A percentile compares a stretch with the other conserved stretches of the same genome.
Evolutionary conservation across 768 basidiomycete species (phyloP).

Genomic region (Naganishia vishniacii): DNA sequence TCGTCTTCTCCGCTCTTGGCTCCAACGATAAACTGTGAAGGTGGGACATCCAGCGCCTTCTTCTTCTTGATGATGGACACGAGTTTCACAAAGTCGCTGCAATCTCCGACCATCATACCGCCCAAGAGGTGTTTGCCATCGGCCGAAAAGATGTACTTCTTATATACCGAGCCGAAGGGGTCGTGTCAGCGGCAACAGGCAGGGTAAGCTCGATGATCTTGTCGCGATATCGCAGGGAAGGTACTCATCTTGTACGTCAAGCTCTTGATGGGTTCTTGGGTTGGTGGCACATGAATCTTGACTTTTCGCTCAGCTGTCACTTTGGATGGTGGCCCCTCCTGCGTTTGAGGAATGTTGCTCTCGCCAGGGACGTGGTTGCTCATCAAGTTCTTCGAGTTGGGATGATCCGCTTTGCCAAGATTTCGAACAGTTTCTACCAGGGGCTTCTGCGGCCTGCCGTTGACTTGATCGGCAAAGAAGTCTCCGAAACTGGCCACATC

Average conservation of each 20-base stretch:
- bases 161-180: slow-evolving; percentile 66
- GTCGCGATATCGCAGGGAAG: background rate
- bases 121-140: slow-evolving; percentile 69
- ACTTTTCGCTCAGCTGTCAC: slow-evolving; percentile 29
- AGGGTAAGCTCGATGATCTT: background rate
- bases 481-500: slow-evolving; percentile 57
- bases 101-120: slow-evolving; percentile 76
- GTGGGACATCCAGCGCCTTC: slow-evolving; percentile 64
- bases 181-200: slow-evolving; percentile 50
- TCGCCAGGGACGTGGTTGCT: slow-evolving; percentile 28
- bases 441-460: slow-evolving; percentile 25
- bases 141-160: slow-evolving; percentile 68
- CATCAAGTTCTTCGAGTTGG: slow-evolving; percentile 27
- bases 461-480: slow-evolving; percentile 60
- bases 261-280: slow-evolving; percentile 56
- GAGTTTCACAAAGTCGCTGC: slow-evolving; percentile 63
- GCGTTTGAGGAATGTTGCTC: slow-evolving; percentile 26
- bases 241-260: slow-evolving; percentile 54
- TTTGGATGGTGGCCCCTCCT: slow-evolving; percentile 29
- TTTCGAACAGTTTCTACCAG: slow-evolving; percentile 33
- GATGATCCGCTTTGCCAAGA: slow-evolving; percentile 24
- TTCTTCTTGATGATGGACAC: slow-evolving; percentile 67
- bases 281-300: slow-evolving; percentile 36
- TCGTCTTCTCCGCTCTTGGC: slow-evolving; percentile 55
- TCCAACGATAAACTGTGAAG: slow-evolving; percentile 64